Percentiles rank a stretch among this genome's conserved stretches.
Conservation (phyloP, 1,284 basidiomycete genomes). For the Singerocomus inundabilis region DNA sequence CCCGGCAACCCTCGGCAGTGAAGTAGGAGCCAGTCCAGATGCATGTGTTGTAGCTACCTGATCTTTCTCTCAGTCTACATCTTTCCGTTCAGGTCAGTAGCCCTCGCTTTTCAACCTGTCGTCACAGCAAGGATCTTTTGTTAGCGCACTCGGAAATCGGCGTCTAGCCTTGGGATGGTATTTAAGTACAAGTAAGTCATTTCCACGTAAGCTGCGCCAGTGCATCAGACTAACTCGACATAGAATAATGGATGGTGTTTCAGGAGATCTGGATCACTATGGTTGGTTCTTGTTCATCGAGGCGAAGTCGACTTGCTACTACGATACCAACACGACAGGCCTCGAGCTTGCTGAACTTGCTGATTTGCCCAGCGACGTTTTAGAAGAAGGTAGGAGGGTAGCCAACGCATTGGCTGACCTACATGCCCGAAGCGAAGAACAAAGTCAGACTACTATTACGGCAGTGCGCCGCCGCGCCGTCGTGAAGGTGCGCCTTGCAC, state of each 20-base stretch:
- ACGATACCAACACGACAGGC: slow-evolving; percentile 43
- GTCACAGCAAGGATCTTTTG: not conserved
- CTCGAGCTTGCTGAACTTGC: slow-evolving; percentile 83
- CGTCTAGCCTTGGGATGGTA: slow-evolving; percentile 60
- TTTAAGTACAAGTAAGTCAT: slow-evolving; percentile 77
- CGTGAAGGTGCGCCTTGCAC: slow-evolving; percentile 50
- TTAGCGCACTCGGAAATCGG: slow-evolving; percentile 52
- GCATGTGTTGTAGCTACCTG: slow-evolving; percentile 6
- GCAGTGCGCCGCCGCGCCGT: slow-evolving; percentile 64
- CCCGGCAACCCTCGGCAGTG: slow-evolving; percentile 67
- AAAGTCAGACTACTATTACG: slow-evolving; percentile 60
- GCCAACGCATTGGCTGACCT: slow-evolving; percentile 59
- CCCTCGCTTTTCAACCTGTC: not conserved
- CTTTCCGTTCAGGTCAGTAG: slow-evolving; percentile 71
- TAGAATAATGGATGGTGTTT: slow-evolving; percentile 63
- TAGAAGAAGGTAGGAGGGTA: slow-evolving; percentile 60
- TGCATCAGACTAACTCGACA: not conserved
- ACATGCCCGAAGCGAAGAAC: slow-evolving; percentile 55
- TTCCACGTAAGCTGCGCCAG: not conserved
- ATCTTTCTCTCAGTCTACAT: slow-evolving; percentile 57
- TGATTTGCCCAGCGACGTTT: slow-evolving; percentile 70
- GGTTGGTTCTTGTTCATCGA: slow-evolving; percentile 40
- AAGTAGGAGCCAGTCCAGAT: slow-evolving; percentile 50
- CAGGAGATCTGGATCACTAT: slow-evolving; percentile 61
- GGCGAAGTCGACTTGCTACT: not conserved